Conservation (phyloP, 2,329 filamentous ascomycete genomes). For the Aureobasidium namibiae region DNA sequence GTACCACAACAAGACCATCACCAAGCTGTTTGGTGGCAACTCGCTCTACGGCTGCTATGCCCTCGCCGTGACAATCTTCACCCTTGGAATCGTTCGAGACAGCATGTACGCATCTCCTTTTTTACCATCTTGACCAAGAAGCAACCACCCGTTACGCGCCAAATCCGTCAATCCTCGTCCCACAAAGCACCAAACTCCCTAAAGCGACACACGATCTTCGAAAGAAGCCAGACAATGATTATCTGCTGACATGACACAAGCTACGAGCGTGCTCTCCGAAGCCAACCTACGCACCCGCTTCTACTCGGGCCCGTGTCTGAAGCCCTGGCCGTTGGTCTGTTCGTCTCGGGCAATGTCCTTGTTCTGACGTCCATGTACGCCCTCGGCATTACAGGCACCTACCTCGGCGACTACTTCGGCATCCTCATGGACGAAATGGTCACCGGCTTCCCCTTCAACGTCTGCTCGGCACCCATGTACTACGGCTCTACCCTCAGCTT, state of each 20-base stretch:
- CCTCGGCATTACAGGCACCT: conserved; percentile 89
- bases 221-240: neutral
- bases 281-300: conserved; percentile 66
- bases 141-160: conserved; percentile 6
- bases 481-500: conserved; percentile 90
- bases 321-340: conserved; percentile 60
- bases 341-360: conserved; percentile 70
- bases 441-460: conserved; percentile 90
- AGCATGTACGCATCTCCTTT: conserved; percentile 31
- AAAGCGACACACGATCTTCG: neutral
- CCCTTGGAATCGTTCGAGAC: conserved; percentile 81
- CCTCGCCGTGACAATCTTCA: conserved; percentile 84
- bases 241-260: conserved; percentile 35
- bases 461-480: conserved; percentile 92
- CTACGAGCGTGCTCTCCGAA: conserved; percentile 74
- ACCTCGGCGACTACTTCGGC: conserved; percentile 96
- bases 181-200: neutral
- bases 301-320: conserved; percentile 54
- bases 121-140: neutral
- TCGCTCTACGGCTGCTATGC: conserved; percentile 77
- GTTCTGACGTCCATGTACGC: conserved; percentile 86
- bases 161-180: neutral
- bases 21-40: conserved; percentile 74
- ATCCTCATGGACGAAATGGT: conserved; percentile 95
- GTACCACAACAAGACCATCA: conserved; percentile 84